Conservation (phyloP, 371 early-diverging fungal species). For the Rhizopus stolonifer region DNA sequence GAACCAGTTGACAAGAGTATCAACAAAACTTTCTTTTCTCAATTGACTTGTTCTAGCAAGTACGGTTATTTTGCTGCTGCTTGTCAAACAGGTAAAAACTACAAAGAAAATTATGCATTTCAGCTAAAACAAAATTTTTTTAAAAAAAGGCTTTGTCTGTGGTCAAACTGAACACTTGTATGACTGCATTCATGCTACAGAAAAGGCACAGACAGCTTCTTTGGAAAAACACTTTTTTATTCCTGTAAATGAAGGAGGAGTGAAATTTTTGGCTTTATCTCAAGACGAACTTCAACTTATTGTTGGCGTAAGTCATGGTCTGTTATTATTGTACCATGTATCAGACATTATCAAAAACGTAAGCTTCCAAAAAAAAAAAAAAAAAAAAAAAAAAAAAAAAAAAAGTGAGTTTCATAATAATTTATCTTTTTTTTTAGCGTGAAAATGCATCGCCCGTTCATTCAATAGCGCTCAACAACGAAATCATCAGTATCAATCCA, state of each 20-base stretch:
- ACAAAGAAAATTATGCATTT: background rate
- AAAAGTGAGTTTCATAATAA: background rate
- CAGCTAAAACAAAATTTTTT: background rate
- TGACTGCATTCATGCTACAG: conserved; percentile 22
- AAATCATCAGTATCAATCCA: conserved; percentile 39
- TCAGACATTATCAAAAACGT: conserved; percentile 32
- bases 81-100: conserved; percentile 27
- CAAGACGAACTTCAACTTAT: conserved; percentile 31
- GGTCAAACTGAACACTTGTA: conserved; percentile 32
- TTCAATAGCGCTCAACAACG: conserved; percentile 13
- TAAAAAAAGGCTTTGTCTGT: conserved; percentile 41
- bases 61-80: conserved; percentile 44
- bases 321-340: conserved; percentile 27
- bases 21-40: conserved; percentile 30
- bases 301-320: conserved; percentile 20
- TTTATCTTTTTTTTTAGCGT: background rate
- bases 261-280: conserved; percentile 38
- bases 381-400: background rate
- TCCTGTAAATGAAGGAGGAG: conserved; percentile 14
- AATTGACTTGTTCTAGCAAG: conserved; percentile 37
- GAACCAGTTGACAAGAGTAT: background rate
- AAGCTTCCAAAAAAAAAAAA: background rate
- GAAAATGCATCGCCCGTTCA: conserved; percentile 18
- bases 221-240: conserved; percentile 20
- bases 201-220: conserved; percentile 20